Evolutionary conservation across 163 green algal genomes (phyloP).

Genomic region (Chloromonas sp.): DNA sequence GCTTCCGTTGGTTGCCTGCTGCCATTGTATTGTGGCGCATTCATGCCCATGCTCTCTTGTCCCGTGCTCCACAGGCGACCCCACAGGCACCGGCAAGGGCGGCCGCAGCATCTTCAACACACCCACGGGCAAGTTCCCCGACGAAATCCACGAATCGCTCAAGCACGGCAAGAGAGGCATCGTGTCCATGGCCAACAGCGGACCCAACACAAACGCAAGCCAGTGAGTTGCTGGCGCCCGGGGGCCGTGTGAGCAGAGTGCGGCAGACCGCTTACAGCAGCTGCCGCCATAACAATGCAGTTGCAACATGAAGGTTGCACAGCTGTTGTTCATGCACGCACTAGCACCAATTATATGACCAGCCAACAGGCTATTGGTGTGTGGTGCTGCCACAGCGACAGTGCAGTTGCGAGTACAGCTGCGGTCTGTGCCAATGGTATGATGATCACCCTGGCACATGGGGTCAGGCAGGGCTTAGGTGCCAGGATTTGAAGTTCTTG

Average conservation of each 20-base stretch:
- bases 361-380: not conserved
- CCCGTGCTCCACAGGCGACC: conserved; percentile 48
- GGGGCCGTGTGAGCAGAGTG: no score
- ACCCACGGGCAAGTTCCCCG: conserved; percentile 80
- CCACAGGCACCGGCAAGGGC: conserved; percentile 76
- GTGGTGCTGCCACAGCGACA: no score
- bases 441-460: no score
- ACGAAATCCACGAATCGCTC: conserved; percentile 78
- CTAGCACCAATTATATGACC: no score
- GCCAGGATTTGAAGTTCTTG: no score
- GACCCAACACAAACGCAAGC: conserved; percentile 78
- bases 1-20: not conserved
- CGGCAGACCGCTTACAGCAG: no score
- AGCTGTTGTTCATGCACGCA: no score
- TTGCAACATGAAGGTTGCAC: no score
- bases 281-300: no score
- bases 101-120: conserved; percentile 79
- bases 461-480: no score
- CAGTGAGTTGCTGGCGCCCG: conserved; percentile 20
- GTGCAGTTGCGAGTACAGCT: no score
- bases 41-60: not conserved
- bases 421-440: no score
- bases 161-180: conserved; percentile 83
- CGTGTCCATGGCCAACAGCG: conserved; percentile 86
- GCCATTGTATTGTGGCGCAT: not conserved